Conservation (phyloP, 225 moss, liverwort and hornwort species). For the Pseudisothecium myosuroides region DNA sequence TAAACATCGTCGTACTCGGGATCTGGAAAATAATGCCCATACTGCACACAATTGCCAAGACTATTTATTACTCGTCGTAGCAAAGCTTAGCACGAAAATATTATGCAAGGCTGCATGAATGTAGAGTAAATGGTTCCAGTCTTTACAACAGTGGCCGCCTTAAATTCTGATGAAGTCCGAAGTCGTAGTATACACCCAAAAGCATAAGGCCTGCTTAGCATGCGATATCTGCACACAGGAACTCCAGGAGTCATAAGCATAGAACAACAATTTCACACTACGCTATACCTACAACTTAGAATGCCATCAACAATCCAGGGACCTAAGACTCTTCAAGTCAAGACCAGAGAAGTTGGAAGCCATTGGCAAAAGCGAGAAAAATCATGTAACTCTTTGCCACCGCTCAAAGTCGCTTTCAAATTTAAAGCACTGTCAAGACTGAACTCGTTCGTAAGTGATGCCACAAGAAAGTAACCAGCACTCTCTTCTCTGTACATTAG, state of each 20-base stretch:
- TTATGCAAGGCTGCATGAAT: neutral
- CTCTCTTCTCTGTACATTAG: neutral
- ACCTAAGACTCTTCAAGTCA: neutral
- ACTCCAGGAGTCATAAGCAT: neutral
- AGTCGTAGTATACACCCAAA: conserved; percentile 86
- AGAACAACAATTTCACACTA: neutral
- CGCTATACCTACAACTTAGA: neutral
- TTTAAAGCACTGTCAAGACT: neutral
- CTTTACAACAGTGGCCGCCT: conserved; percentile 79
- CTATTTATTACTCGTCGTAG: neutral
- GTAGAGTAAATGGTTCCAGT: neutral
- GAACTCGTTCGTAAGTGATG: neutral
- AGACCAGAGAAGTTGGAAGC: neutral
- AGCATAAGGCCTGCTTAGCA: conserved; percentile 97
- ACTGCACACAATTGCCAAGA: conserved; percentile 42
- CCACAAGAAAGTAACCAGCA: neutral
- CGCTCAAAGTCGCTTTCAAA: neutral
- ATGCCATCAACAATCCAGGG: neutral
- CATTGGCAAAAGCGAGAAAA: neutral
- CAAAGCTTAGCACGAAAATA: neutral
- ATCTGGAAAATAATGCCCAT: conserved; percentile 95
- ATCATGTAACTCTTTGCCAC: neutral
- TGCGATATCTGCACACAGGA: conserved; percentile 60
- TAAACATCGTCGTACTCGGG: conserved; percentile 90
- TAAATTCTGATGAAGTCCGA: conserved; percentile 83